These are phyloP conservation scores for Calonectria hongkongensis DNA, from an alignment of 2,329 filamentous ascomycete species.

Conservation along the genomic window DNA sequence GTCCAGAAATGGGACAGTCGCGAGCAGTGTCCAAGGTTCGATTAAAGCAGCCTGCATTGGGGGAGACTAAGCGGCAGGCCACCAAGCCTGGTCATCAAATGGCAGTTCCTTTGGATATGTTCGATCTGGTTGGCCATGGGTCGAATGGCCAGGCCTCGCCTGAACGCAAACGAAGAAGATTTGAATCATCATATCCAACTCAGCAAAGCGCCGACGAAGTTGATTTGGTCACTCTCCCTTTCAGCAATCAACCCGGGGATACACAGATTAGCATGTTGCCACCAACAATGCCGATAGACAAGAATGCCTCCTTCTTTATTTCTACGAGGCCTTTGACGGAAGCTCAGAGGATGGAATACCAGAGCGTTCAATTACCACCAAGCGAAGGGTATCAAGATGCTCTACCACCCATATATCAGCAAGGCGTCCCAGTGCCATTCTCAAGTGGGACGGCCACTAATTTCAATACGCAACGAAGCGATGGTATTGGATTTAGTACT, in stretches of 20 bases:
- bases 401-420: conserved; percentile 46
- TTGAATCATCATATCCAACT: conserved; percentile 39
- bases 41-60: conserved; percentile 39
- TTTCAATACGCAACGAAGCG: conserved; percentile 59
- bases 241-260: conserved; percentile 46
- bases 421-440: conserved; percentile 45
- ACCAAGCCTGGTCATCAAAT: background rate
- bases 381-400: conserved; percentile 43
- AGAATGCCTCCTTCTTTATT: conserved; percentile 59
- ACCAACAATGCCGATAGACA: conserved; percentile 51
- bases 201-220: conserved; percentile 51
- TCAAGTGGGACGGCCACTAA: conserved; percentile 61
- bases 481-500: conserved; percentile 46
- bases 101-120: background rate
- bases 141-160: conserved; percentile 25
- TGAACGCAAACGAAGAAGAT: conserved; percentile 51
- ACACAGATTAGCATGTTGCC: conserved; percentile 53
- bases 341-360: conserved; percentile 62
- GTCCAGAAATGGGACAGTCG: conserved; percentile 55
- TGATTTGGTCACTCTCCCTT: conserved; percentile 52
- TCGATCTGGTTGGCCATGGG: background rate
- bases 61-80: conserved; percentile 10
- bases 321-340: conserved; percentile 59
- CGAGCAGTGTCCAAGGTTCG: conserved; percentile 44
- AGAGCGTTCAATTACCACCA: conserved; percentile 49